Base-by-base conservation (phyloP, 805 yeast species). In the Nakazawaea sp. region DNA sequence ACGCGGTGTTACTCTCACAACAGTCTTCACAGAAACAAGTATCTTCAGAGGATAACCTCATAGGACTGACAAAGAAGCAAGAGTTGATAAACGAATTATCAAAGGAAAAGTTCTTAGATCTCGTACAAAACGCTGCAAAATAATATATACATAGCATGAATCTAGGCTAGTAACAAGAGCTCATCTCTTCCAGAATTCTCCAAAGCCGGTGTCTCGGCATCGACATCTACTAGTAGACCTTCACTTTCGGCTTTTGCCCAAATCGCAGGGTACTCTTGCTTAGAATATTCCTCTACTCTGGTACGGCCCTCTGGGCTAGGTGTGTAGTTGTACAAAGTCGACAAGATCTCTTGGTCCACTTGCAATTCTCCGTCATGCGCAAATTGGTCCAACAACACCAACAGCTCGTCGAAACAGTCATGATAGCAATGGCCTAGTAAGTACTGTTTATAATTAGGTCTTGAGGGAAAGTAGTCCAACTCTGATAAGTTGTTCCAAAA, bases 31-130 rank as follows among this genome's bases (percentile, higher is more conserved):
- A 58, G 19, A 63, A 64, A 36, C 81, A 73, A 44, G 56, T 75
- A 2, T 49, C 57, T n/a, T 61, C 62, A 11, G 47, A 46, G 27
- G 61, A 51, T 38, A 52, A 38, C 29, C 62, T 58, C 18, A 75
- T 70, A 34, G 64, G 57, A 35, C 55, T 60, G 48, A 76, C 54
- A 63, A 72, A 69, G 55, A 64, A 71, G 47, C 81, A 81, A 46
- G 74, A 78, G 43, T 55, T 80, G 42, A 70, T 80, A 48, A 80
- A 77, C 29, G 96, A 88, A 49, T 70, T 89, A 37, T 81, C 95
- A 4, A 90, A 89, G 56, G 95, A 88, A 54, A 84, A 78, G 55
- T 89, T 89, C 52, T 70, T 89, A 58, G 96, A 88, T 58, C 66
- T 89, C 57, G 92, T 89, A 26, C 82, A 79, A 56, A 81, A 81